Base-by-base conservation (phyloP, 106 monocot species). In the Dendrobium catenatum region DNA sequence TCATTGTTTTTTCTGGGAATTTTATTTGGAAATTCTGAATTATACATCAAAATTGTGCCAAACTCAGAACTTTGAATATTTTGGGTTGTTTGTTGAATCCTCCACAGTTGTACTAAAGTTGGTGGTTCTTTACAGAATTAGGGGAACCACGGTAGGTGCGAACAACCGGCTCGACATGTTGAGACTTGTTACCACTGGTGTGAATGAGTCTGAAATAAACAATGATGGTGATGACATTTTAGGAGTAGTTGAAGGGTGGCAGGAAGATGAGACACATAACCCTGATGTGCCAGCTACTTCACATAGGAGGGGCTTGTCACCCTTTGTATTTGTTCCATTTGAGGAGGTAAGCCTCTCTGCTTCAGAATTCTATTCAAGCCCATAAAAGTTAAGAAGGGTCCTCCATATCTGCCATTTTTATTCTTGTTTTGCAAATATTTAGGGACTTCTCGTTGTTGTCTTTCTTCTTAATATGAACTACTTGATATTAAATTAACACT, bases 301-400 rank as follows among this genome's bases (percentile, higher is more conserved):
- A 9, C 98, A 99, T 84, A 87, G 80, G 42, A 89, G 95, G 78
- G 98, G 98, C 54, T 83, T 95, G 79, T 83, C 95, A 8, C 95
- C 98, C 42, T 99, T 95, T 85, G 95, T 99, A 31, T 99, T 93
- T 82, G 93, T 99, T 77, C 95, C 93, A 56, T 99, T 99, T 77
- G 89, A 93, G 61, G 95, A 99, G 91, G 98, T 90, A 89, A 40
- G 16, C 42, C 41, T 74, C 22, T 43, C 43, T 19, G 6, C 22
- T 77, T 46, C 6, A 17, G 29, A 43, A 37, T 22, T 24, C 15
- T 22, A 51, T 61, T 15, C 20, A 61, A 4, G 4, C 3, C 6
- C 61, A 22, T 22, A 61, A 61, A n/a, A 18, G 55, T 55, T 55
- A 37, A 48, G 48, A 37, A 3, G 37, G 37, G 3, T 37, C 37